Conservation (phyloP, 305 asterid genomes). For the Striga hermonthica region DNA sequence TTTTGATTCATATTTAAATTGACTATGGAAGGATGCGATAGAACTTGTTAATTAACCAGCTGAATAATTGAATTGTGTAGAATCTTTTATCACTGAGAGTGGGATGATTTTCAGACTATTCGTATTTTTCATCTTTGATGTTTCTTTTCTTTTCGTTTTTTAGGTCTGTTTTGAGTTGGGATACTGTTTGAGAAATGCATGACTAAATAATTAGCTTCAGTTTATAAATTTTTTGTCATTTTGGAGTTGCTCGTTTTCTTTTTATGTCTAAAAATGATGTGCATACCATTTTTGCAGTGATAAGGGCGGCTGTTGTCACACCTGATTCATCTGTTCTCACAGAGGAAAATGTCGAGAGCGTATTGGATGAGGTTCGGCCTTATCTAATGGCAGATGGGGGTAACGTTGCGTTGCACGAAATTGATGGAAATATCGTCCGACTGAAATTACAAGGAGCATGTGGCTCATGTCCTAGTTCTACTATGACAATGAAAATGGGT, state of each 20-base stretch:
- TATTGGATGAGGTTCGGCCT: slow-evolving; percentile 91
- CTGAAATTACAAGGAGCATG: slow-evolving; percentile 94
- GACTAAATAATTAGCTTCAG: neutral
- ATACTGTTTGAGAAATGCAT: neutral
- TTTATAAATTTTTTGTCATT: neutral
- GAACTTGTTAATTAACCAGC: neutral
- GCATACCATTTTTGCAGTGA: slow-evolving; percentile 40
- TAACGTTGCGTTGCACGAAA: slow-evolving; percentile 91
- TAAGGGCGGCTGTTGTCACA: slow-evolving; percentile 76
- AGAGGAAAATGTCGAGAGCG: slow-evolving; percentile 83
- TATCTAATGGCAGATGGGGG: slow-evolving; percentile 97
- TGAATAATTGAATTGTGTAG: neutral
- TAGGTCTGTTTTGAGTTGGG: too few relatives aligned
- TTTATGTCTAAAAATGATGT: neutral
- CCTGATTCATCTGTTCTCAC: slow-evolving; percentile 74
- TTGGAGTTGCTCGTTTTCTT: neutral
- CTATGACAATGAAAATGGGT: slow-evolving; percentile 87
- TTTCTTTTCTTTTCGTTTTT: too few relatives aligned
- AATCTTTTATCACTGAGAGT: too few relatives aligned
- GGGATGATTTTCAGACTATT: too few relatives aligned
- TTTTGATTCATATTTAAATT: neutral
- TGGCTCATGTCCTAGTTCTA: slow-evolving; percentile 97
- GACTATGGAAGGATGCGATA: neutral
- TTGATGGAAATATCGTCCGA: slow-evolving; percentile 88
- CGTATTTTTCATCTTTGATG: too few relatives aligned